Evolutionary conservation across 2,329 filamentous ascomycete species (phyloP).

Genomic region (Fusarium udum): DNA sequence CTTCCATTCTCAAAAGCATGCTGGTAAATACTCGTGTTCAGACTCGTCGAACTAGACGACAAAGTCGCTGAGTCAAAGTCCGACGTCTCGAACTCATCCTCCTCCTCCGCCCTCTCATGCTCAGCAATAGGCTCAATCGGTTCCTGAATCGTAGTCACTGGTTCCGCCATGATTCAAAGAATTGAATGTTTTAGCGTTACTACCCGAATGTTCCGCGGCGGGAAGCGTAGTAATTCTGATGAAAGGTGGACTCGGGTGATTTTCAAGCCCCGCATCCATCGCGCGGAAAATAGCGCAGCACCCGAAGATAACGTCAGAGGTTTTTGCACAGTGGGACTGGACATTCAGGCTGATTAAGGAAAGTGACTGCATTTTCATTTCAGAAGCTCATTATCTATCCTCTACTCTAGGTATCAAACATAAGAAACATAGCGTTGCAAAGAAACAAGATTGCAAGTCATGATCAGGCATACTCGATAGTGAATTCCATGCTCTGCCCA

Average conservation of each 20-base stretch:
- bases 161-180: slow-evolving; percentile 3
- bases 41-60: slow-evolving; percentile 29
- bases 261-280: slow-evolving; percentile 1
- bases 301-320: not conserved
- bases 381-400: not conserved
- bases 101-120: slow-evolving; percentile 15
- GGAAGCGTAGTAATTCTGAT: not conserved
- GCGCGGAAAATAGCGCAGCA: slow-evolving; percentile 18
- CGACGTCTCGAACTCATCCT: slow-evolving; percentile 34
- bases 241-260: not conserved
- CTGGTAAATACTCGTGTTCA: slow-evolving; percentile 38
- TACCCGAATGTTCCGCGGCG: not conserved
- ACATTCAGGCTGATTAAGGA: not conserved
- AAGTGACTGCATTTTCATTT: not conserved
- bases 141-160: not conserved
- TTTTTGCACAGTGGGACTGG: not conserved
- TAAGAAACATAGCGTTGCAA: not conserved
- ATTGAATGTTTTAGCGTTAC: not conserved
- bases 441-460: not conserved
- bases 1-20: slow-evolving; percentile 40
- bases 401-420: not conserved
- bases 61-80: slow-evolving; percentile 30
- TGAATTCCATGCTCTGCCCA: slow-evolving; percentile 41
- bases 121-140: slow-evolving; percentile 17
- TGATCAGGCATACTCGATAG: slow-evolving; percentile 18